Percentiles rank a stretch among this genome's conserved stretches.
Evolutionary conservation across 2,329 filamentous ascomycete genomes (phyloP).

Genomic region (Penicillium sp.): DNA sequence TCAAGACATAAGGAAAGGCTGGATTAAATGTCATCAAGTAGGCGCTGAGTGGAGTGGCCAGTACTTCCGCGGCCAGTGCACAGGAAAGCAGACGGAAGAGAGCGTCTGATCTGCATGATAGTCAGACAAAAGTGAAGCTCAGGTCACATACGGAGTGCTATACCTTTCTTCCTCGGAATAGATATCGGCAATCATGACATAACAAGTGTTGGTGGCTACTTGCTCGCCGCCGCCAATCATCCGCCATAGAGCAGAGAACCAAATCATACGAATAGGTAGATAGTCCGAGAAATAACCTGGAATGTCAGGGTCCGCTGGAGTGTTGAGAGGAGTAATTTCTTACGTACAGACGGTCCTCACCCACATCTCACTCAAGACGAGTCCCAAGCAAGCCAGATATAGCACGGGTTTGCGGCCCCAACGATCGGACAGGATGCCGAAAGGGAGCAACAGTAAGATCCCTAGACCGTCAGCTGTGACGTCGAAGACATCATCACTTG

Average conservation of each 20-base stretch:
- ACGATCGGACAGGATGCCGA: constrained; percentile 30
- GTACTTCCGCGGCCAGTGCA: constrained; percentile 22
- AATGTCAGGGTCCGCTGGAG: neutral
- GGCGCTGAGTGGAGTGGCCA: constrained; percentile 29
- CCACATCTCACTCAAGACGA: constrained; percentile 26
- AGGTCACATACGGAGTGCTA: neutral
- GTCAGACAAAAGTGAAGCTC: neutral
- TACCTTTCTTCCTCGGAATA: constrained; percentile 31
- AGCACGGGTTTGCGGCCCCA: constrained; percentile 29
- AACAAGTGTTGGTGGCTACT: constrained; percentile 17
- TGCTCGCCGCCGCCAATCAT: constrained; percentile 28
- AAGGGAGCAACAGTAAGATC: constrained; percentile 30
- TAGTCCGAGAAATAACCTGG: constrained; percentile 9
- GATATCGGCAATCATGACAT: constrained; percentile 28
- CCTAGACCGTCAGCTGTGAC: constrained; percentile 10
- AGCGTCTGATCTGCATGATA: constrained; percentile 18
- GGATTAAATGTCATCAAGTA: constrained; percentile 24
- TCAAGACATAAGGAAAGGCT: constrained; percentile 24
- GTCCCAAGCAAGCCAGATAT: constrained; percentile 20
- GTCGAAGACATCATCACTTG: neutral
- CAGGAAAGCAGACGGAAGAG: constrained; percentile 24
- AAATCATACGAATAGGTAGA: constrained; percentile 28
- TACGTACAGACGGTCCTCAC: constrained; percentile 28
- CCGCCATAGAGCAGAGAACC: constrained; percentile 23
- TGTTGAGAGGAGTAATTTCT: neutral